Evolutionary conservation across 164 flowering plant genomes (phyloP).

Genomic region (grape (Vitis vinifera)): ASM3070453v1 NC_081817.1:8314501-8315000

Average conservation of each 20-base stretch:
- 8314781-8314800: neutral
- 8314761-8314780: too few species aligned
- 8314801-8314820: too few species aligned
- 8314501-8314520: too few species aligned
- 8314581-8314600: too few species aligned
- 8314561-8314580: too few species aligned
- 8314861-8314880: neutral
- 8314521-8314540: too few species aligned
- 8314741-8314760: too few species aligned
- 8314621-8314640: too few species aligned
- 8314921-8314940: neutral
- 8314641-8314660: slow-evolving; percentile 10
- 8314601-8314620: too few species aligned
- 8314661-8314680: slow-evolving; percentile 20
- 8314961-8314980: neutral
- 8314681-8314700: slow-evolving; percentile 13
- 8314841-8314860: neutral
- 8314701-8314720: slow-evolving; percentile 6
- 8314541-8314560: too few species aligned
- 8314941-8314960: neutral
- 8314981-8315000: neutral
- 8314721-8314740: neutral
- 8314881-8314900: slow-evolving; percentile 2
- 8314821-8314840: neutral
- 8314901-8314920: neutral